Evolutionary conservation across 306 rosid genomes (phyloP).

Genomic region (Bauhinia variegata): DNA sequence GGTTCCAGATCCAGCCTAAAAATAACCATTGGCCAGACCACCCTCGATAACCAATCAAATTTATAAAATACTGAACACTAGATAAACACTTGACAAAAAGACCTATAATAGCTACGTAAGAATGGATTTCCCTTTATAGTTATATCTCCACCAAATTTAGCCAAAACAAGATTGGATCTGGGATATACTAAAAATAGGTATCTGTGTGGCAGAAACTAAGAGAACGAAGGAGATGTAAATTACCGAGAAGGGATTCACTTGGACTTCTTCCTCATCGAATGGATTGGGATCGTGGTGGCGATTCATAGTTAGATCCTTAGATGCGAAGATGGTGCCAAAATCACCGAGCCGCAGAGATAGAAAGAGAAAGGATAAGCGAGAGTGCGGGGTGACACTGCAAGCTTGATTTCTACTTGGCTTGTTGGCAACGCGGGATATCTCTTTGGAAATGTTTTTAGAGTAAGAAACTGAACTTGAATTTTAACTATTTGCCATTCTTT

Average conservation of each 20-base stretch:
- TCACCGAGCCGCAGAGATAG: slow-evolving; percentile 10
- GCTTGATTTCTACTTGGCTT: slow-evolving; percentile 33
- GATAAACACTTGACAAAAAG: neutral
- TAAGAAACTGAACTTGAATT: slow-evolving; percentile 24
- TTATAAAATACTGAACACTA: neutral
- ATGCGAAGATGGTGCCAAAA: slow-evolving; percentile 34
- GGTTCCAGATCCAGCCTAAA: slow-evolving; percentile 52
- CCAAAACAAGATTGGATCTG: slow-evolving; percentile 49
- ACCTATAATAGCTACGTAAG: neutral
- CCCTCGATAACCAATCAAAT: neutral
- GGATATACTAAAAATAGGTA: slow-evolving; percentile 19
- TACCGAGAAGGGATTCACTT: slow-evolving; percentile 95
- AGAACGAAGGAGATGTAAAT: neutral
- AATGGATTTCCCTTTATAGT: neutral
- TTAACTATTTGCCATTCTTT: slow-evolving; percentile 26
- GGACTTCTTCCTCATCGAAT: slow-evolving; percentile 65
- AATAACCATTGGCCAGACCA: neutral
- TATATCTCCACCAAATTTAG: slow-evolving; percentile 1
- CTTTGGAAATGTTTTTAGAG: slow-evolving; percentile 1
- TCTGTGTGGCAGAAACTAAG: neutral
- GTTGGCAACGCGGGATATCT: slow-evolving; percentile 57
- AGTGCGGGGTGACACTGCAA: slow-evolving; percentile 16
- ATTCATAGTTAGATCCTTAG: slow-evolving; percentile 78
- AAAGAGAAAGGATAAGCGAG: neutral
- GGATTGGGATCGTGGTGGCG: slow-evolving; percentile 94